These are phyloP conservation scores for Nemania sp. DNA, from an alignment of 2,329 filamentous ascomycete genomes.

Conservation along the genomic window DNA sequence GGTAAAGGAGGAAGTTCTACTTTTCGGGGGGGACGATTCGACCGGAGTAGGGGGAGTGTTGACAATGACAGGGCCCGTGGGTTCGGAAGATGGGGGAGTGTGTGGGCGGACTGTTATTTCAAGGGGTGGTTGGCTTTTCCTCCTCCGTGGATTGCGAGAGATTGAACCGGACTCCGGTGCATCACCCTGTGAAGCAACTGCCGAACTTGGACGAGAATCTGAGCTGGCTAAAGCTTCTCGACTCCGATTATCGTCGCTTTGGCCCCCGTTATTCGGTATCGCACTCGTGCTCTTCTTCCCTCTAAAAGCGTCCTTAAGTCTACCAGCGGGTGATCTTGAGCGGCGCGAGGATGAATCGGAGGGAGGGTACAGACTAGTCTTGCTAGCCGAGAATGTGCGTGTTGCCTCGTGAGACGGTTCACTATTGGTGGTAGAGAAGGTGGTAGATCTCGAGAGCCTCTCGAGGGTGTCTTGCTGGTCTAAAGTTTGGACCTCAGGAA, in stretches of 20 bases:
- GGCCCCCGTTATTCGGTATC: constrained; percentile 59
- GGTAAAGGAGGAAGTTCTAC: constrained; percentile 46
- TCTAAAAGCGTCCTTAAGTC: constrained; percentile 78
- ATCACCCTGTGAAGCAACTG: constrained; percentile 41
- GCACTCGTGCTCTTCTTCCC: constrained; percentile 63
- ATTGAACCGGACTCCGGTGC: constrained; percentile 42
- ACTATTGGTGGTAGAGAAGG: constrained; percentile 51
- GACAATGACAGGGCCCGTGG: constrained; percentile 66
- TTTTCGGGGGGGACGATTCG: constrained; percentile 52
- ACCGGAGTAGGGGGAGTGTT: constrained; percentile 76
- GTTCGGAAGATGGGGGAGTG: constrained; percentile 61
- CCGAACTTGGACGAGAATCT: constrained; percentile 41
- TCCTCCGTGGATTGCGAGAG: constrained; percentile 40
- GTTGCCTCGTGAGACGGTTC: constrained; percentile 51
- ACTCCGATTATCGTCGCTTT: constrained; percentile 41
- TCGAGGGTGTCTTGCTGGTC: constrained; percentile 50
- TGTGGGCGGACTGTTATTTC: constrained; percentile 53
- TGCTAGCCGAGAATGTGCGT: constrained; percentile 50
- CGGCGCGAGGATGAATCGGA: constrained; percentile 63
- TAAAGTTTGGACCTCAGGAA: constrained; percentile 58
- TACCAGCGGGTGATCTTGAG: constrained; percentile 76
- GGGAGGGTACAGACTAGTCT: constrained; percentile 57
- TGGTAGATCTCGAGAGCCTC: constrained; percentile 53
- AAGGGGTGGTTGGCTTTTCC: constrained; percentile 43
- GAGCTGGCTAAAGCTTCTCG: constrained; percentile 41